Evolutionary conservation across 148 eudicot species (phyloP), one percentile per base, ranked within the genome.

Genomic region (Chenopodium album): DNA sequence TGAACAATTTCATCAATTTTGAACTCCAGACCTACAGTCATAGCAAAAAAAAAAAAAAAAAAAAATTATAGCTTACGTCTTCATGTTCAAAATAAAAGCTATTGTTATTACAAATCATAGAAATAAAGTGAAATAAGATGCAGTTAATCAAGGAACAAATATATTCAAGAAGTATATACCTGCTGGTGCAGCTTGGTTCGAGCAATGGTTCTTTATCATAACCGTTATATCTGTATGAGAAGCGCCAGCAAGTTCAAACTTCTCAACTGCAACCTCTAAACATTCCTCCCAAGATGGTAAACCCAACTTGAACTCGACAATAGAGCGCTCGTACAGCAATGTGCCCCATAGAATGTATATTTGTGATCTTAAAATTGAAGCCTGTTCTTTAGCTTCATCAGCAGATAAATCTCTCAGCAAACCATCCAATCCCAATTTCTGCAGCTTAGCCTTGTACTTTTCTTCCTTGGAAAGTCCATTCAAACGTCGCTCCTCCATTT

Each of bases 231-330:
- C 98, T 0, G 97, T 92, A 34, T 78, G 82, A 17, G 98, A 90
- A 80, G 95, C 95, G 78, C 97, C 98, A 67, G 92, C 92, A 75
- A 94, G 94, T 87, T 90, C 97, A 86, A 93, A 94, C 85, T 94
- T 94, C 80, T 93, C 98, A 79, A 92, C 91, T 34, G 98, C 90
- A 85, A 92, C 98, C 86, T 94, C 98, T 60, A 94, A 84, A 82
- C 98, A 94, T 81, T 94, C 98, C 85, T 93, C 98, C 97, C 97
- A 94, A 31, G 92, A 87, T 14, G 97, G 97, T 70, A 94, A 85
- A 32, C 88, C 86, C 79, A 93, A 85, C 88, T 93, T 93, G 79
- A 91, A 96, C 80, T 96, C 99, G 52, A 90, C 97, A 82, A 96
- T 87, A 9, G 99, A 96, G 10, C 99, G 95, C 87, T 96, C 99